Evolutionary conservation across 345 rosid genomes (phyloP), one percentile per base, ranked within the genome.

Genomic region (Populus alba): DNA sequence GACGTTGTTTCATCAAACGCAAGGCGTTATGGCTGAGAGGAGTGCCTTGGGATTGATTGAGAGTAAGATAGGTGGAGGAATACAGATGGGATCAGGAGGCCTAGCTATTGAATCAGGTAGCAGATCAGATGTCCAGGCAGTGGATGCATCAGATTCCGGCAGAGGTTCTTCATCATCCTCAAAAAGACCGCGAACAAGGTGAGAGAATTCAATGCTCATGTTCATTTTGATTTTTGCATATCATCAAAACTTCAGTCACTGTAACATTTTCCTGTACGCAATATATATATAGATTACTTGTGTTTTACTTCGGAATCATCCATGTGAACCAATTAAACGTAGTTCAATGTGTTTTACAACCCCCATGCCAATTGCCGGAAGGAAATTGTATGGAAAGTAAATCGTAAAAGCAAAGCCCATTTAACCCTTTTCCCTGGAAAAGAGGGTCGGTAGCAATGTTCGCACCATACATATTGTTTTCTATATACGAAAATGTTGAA

Each of bases 181-280:
- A 62, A 88, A 78, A 63, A 88, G 88, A 78, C 82, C 75, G 15
- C 81, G 90, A 29, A 81, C 79, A 83, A 83, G 91, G 92, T 88
- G 77, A 53, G 71, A 75, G 47, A 49, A 22, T 75, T 66, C 72
- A 27, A 65, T 65, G 38, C 38, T 18, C 12, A 0, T 67, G 12
- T 29, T 67, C 20, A 18, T 27, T 18, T 67, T 43, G 47, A 43
- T 43, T 43, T 13, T 13, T 6, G n/a, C 3, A 20, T 7, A 29
- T 6, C 0, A 37, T 37, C 35, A 18, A 16, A 35, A 37, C 17
- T 39, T 39, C 8, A 23, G 25, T 11, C 13, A 62, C 59, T 12
- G 18, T 16, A 29, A 29, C 74, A 71, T 47, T 23, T 43, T 43
- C 22, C 3, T 47, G 16, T 25, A 17, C 17, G 31, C 29, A 12